Evolutionary conservation across 2,329 filamentous ascomycete species (phyloP).

Genomic region (Dothideomycetes sp.): DNA sequence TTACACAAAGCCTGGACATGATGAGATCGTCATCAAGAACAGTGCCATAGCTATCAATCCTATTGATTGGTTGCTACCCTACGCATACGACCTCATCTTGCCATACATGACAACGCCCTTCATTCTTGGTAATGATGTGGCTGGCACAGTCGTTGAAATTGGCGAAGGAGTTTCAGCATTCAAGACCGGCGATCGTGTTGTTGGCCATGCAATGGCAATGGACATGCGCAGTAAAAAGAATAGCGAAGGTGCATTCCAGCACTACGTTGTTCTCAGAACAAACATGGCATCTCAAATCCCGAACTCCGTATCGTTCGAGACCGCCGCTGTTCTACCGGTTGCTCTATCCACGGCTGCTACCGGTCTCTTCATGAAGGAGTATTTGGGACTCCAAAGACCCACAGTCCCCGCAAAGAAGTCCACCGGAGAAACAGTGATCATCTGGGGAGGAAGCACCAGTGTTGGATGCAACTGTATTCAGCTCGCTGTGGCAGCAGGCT

Average conservation of each 20-base stretch:
- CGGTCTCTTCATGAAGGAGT: constrained; percentile 16
- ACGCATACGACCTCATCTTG: constrained; percentile 17
- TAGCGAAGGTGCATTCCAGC: constrained; percentile 19
- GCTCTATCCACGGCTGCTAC: constrained; percentile 17
- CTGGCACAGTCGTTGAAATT: constrained; percentile 26
- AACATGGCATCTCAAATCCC: constrained; percentile 16
- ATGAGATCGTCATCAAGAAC: constrained; percentile 30
- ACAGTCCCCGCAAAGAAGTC: neutral
- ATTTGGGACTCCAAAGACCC: constrained; percentile 14
- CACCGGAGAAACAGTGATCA: constrained; percentile 20
- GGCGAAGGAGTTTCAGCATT: constrained; percentile 26
- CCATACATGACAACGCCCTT: constrained; percentile 19
- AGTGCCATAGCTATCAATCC: constrained; percentile 33
- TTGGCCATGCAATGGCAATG: constrained; percentile 16
- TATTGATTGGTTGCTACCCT: constrained; percentile 30
- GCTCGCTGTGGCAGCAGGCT: constrained; percentile 36
- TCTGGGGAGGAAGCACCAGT: constrained; percentile 45
- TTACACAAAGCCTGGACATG: constrained; percentile 15
- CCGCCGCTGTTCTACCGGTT: constrained; percentile 19
- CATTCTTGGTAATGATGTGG: constrained; percentile 23
- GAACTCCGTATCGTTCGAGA: constrained; percentile 16
- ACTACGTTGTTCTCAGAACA: constrained; percentile 16
- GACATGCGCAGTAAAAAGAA: constrained; percentile 13
- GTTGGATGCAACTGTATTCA: constrained; percentile 42
- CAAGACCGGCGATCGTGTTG: constrained; percentile 30